These are phyloP conservation scores for Schizothecium vesticola DNA, from an alignment of 495 filamentous ascomycete genomes.

Conservation along the genomic window DNA sequence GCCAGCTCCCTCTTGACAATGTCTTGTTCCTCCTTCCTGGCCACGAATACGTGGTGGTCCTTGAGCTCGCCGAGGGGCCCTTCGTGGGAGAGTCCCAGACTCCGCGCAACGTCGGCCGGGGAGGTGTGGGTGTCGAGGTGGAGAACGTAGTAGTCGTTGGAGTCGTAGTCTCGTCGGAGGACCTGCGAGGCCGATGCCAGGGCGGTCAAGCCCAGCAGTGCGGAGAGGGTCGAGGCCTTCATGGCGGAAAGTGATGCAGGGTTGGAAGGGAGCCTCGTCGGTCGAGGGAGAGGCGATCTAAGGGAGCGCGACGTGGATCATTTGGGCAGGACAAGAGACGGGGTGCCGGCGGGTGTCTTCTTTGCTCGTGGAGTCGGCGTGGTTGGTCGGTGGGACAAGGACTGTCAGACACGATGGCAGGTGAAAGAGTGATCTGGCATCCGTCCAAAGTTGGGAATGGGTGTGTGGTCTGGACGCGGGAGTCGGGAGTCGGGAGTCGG, in stretches of 20 bases:
- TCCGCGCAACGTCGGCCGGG: constrained; percentile 66
- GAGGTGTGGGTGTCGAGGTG: constrained; percentile 62
- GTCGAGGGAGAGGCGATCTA: constrained; percentile 1
- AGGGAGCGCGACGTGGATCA: constrained; percentile 1
- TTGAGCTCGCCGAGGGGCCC: constrained; percentile 74
- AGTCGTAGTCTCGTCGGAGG: constrained; percentile 50
- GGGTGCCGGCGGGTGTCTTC: background rate
- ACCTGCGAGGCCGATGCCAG: constrained; percentile 35
- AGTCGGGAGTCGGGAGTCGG: background rate
- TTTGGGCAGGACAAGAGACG: background rate
- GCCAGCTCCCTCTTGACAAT: constrained; percentile 53
- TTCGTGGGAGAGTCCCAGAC: constrained; percentile 74
- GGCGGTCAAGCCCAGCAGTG: constrained; percentile 39
- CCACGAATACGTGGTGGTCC: constrained; percentile 81
- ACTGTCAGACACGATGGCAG: background rate
- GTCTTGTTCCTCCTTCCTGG: constrained; percentile 58
- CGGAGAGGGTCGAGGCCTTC: constrained; percentile 33
- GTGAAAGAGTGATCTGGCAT: constrained; percentile 2
- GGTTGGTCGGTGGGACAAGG: background rate
- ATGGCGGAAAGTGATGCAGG: constrained; percentile 25
- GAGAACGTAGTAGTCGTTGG: constrained; percentile 85
- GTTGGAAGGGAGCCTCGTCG: constrained; percentile 11
- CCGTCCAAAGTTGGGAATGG: background rate
- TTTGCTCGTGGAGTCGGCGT: background rate
- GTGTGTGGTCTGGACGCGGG: background rate